Evolutionary conservation across 2,329 filamentous ascomycete species (phyloP), one percentile per base, ranked within the genome.

Genomic region (Alternaria panax): DNA sequence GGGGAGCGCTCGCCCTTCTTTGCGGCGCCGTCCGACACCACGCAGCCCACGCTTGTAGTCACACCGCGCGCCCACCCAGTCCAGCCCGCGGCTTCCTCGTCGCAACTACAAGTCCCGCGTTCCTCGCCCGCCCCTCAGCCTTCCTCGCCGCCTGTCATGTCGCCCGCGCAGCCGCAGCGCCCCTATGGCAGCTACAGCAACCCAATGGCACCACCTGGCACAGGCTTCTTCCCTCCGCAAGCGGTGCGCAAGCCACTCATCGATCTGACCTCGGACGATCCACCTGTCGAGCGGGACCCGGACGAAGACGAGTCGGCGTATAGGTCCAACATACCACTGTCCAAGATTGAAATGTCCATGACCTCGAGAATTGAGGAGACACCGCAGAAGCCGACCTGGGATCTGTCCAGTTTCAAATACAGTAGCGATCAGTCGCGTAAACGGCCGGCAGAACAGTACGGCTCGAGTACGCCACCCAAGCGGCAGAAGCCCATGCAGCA

Each of bases 131-230:
- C 89, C 11, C 32, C 58, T 7, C 69, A 74, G 36, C 73, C 68
- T 42, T 56, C 64, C 25, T 68, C 72, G 9, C 85, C 86, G 59
- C 78, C 81, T n/a, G 57, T 61, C 43, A 65, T 69, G 52, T 61
- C 70, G 51, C 67, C 68, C 42, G 58, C 63, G 20, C 87, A 43
- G 90, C 96, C 82, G 91, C 92, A 34, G 91, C 92, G 27, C 85
- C 88, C 45, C 91, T 91, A 70, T 85, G 86, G 64, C 12, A 66
- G 90, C 42, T 62, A 57, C 55, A 86, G 85, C 22, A 88, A 83
- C 62, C 79, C 86, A 25, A 91, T 96, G 82, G 92, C 92, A 16
- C 93, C 93, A 14, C 87, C 88, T 38, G 92, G 92, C 7, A 96
- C 92, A 0, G 78, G 84, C 81, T 86, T 87, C 64, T 82, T 86